Evolutionary conservation across 306 rosid genomes (phyloP), one percentile per base, ranked within the genome.

Genomic region (Rubus parviflorus): DNA sequence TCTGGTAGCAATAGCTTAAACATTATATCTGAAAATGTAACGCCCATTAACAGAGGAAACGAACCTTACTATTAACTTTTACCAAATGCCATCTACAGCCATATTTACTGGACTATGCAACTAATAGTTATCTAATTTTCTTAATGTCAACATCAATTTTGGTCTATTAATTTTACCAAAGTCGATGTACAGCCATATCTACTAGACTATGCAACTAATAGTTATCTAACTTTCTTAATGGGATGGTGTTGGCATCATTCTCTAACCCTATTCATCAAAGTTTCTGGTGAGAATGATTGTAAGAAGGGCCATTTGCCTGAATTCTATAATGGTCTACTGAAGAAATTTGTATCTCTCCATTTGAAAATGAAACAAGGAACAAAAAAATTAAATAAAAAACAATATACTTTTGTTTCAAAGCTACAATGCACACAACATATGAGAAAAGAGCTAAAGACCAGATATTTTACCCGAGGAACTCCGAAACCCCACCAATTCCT

Each of bases 401-500:
- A 68, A 68, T 67, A 35, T 30, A 40, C 63, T 58, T 25, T 3
- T 53, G 75, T 74, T 47, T 62, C 61, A 64, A 7, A 37, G 38
- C 20, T 5, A 10, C 48, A 78, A 66, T 62, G 64, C 83, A 77
- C 12, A 62, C 5, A 52, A 60, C 45, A 51, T 60, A 52, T 76
- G 75, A 58, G 45, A 57, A 63, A 46, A 35, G 5, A 20, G 64
- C 41, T 35, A 42, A 48, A 68, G 82, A 76, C 49, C 46, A 70
- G 75, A 77, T 38, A 72, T 14, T 85, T 86, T 80, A 92, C 97
- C 97, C 97, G 52, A 95, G 97, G 82, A 95, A 95, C 78, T 92
- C 97, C 7, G 93, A 92, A 64, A 90, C 75, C 14, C 99, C 97
- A 35, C 97, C 97, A 70, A 95, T 90, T 77, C 99, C 97, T 47